Evolutionary conservation across 768 basidiomycete species (phyloP), one percentile per base, ranked within the genome.

Genomic region (Chlorophyllum brunneum): DNA sequence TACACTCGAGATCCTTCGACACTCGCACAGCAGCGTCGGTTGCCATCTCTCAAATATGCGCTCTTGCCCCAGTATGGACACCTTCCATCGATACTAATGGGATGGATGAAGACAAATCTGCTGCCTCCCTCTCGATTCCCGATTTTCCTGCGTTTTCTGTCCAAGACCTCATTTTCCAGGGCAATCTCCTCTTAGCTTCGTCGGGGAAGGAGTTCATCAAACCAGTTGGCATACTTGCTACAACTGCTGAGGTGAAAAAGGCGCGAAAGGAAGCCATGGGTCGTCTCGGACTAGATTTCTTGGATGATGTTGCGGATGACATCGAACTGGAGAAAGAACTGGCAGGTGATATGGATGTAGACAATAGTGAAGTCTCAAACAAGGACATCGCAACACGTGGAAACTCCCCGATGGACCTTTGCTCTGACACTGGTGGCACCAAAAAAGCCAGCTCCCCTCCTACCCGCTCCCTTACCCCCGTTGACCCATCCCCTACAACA

Each of bases 191-290:
- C 3, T 77, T 99, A 2, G 89, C 92, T 1, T 95, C 92, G 2
- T 94, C 95, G 0, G 95, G 95, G 5, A 93, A 92, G 61, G 95
- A 99, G 67, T 98, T 93, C 56, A 65, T 71, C 18, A 90, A 84
- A 60, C 87, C 87, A 2, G 65, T 81, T 3, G 85, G 83, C 10
- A 86, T 90, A 44, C 75, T 88, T 29, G 78, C 85, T 4, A 88
- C 79, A 50, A 71, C 88, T 2, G 78, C 82, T 29, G 92, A 95
- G 64, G 88, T 95, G 4, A 89, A 86, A 63, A 86, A 86, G 51
- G 91, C 92, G 2, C 83, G 92, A 22, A 88, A 86, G 62, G 92
- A 93, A 61, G 90, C 92, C 8, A 90, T 95, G 83, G 81, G 81
- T 26, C 82, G 92, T 2, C 78, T 95, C 2, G 94, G 93, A 3